Evolutionary conservation across 2,329 filamentous ascomycete species (phyloP), one percentile per base, ranked within the genome.

Genomic region (Polytolypa hystricis): DNA sequence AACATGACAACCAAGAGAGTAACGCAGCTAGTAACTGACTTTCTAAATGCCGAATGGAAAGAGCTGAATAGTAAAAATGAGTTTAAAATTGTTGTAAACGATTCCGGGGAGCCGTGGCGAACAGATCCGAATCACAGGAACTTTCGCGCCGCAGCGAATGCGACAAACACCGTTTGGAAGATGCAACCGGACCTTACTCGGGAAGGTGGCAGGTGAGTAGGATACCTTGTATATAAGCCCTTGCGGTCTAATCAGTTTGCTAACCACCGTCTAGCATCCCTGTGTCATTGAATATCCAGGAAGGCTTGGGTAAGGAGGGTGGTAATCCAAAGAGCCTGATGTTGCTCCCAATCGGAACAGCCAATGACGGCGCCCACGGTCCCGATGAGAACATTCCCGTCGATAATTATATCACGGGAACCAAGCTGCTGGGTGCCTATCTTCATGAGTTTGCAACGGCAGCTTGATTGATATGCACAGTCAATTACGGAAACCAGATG

Each of bases 121-220:
- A 86, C 93, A 31, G 87, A 82, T 56, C 89, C 91, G 19, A 91
- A 93, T 67, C 89, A 98, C 73, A 96, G 91, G 86, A 98, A 98
- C 73, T 98, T 96, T 66, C 75, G 78, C 19, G 89, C 89, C 17
- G 91, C 91, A 10, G 77, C 81, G 55, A 96, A 94, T 73, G 91
- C 91, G n/a, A 85, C 91, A 21, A 81, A 96, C 70, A 77, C 85
- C 46, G 91, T 98, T 25, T 98, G 86, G 74, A 84, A 84, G 37
- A 81, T 94, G 37, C 73, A 86, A 67, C 91, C 91, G 17, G 91
- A 98, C 65, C 81, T 94, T 63, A 98, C 91, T 28, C 77, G 91
- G 44, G 91, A 98, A 67, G 91, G 91, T 62, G 91, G 91, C 64
- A 84, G 78, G 78, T 80, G 66, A 60, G 71, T 60, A 10, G 4